These are phyloP conservation scores for Beverwykella pulmonaria DNA, from an alignment of 495 filamentous ascomycete genomes.

Conservation along the genomic window DNA sequence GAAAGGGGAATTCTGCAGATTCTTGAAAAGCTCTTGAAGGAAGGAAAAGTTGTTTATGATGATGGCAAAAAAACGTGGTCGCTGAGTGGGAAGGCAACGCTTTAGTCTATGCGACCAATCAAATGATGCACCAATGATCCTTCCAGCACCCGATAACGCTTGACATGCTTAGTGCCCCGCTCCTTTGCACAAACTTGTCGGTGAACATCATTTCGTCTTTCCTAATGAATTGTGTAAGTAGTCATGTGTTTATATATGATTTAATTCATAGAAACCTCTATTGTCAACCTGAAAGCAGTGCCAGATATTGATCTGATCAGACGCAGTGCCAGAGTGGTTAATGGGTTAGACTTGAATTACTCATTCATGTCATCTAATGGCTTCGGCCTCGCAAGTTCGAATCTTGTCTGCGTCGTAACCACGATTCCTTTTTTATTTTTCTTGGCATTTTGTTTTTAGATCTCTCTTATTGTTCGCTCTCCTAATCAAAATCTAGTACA, in stretches of 20 bases:
- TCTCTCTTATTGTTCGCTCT: too few relatives aligned
- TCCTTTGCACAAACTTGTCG: not conserved
- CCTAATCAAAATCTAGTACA: too few relatives aligned
- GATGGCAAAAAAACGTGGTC: conserved; percentile 39
- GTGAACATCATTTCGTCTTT: not conserved
- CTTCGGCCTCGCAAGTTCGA: conserved; percentile 56
- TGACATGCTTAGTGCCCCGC: not conserved
- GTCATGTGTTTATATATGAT: not conserved
- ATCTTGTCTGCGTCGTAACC: conserved; percentile 43
- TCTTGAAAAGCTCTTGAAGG: conserved; percentile 44
- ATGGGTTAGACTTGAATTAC: conserved; percentile 58
- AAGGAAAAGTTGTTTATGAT: conserved; percentile 42
- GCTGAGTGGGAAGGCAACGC: conserved; percentile 33
- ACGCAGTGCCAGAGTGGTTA: conserved; percentile 55
- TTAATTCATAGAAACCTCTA: not conserved
- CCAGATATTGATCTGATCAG: conserved; percentile 10
- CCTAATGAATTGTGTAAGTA: not conserved
- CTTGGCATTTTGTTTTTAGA: too few relatives aligned
- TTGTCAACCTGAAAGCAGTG: not conserved
- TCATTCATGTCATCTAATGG: conserved; percentile 51
- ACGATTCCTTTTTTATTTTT: conserved; percentile 1
- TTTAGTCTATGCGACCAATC: conserved; percentile 20
- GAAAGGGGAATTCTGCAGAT: conserved; percentile 47
- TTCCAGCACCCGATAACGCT: not conserved
- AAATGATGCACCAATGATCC: conserved; percentile 1